A percentile compares a stretch with the other conserved stretches of the same genome.
These are phyloP conservation scores for Sclerotinia minor DNA, from an alignment of 2,329 filamentous ascomycete genomes.

Conservation along the genomic window DNA sequence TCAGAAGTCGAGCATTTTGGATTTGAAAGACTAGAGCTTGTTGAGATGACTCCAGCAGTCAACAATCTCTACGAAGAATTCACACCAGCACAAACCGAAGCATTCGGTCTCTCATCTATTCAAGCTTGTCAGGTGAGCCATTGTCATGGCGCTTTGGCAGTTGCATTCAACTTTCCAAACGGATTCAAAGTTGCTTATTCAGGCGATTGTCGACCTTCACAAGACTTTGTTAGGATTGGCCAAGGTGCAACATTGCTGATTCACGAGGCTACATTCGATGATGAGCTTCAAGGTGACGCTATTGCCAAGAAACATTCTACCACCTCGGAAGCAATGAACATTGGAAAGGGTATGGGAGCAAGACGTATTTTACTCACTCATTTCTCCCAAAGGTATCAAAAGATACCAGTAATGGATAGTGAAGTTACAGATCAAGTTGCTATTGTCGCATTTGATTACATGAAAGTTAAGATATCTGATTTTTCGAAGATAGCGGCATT, in stretches of 20 bases:
- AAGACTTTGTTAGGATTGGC: conserved; percentile 69
- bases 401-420: conserved; percentile 44
- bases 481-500: conserved; percentile 66
- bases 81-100: conserved; percentile 46
- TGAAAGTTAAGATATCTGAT: conserved; percentile 70
- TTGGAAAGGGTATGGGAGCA: conserved; percentile 78
- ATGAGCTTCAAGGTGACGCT: conserved; percentile 77
- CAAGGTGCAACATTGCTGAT: conserved; percentile 77
- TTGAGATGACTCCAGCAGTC: conserved; percentile 30
- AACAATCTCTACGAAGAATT: conserved; percentile 41
- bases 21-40: conserved; percentile 50
- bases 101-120: conserved; percentile 65
- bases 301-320: conserved; percentile 88
- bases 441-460: conserved; percentile 76
- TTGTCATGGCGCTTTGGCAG: conserved; percentile 75
- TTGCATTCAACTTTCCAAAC: conserved; percentile 73
- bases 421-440: conserved; percentile 59
- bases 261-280: conserved; percentile 95
- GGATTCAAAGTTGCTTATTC: conserved; percentile 90
- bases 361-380: conserved; percentile 83
- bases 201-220: conserved; percentile 84
- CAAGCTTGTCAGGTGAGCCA: conserved; percentile 70
- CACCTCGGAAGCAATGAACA: conserved; percentile 76
- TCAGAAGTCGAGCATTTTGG: conserved; percentile 75
- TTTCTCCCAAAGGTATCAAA: conserved; percentile 86